Evolutionary conservation across 441 rosid species (phyloP).

Genomic region (Adansonia gregorii): DNA sequence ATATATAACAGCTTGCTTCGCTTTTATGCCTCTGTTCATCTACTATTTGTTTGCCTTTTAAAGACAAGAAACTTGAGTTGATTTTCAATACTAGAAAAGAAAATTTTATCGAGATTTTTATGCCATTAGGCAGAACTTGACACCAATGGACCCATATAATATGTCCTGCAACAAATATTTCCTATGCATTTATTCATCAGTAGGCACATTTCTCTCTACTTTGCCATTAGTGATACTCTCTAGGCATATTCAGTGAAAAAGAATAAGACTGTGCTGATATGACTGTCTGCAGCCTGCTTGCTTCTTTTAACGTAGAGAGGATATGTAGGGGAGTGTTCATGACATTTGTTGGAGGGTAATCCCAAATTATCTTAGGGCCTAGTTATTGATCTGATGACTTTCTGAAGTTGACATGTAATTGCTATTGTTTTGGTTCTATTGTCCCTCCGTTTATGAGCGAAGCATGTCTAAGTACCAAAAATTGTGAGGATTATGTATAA

Average conservation of each 20-base stretch:
- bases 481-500: neutral
- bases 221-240: neutral
- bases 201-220: neutral
- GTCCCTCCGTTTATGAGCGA: neutral
- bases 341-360: conserved; percentile 7
- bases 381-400: neutral
- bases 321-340: neutral
- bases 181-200: neutral
- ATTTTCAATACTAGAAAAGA: neutral
- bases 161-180: neutral
- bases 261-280: neutral
- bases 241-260: neutral
- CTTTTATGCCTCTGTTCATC: neutral
- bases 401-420: neutral
- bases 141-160: neutral
- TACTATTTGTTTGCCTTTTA: neutral
- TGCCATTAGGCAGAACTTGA: neutral
- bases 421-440: neutral
- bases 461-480: neutral
- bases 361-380: neutral
- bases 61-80: neutral
- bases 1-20: conserved; percentile 4
- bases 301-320: neutral
- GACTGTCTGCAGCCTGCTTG: neutral
- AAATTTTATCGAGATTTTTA: neutral